phyloP scores from a whole-genome alignment of 495 filamentous ascomycete genomes.

The Rhizodiscina lignyota region DNA sequence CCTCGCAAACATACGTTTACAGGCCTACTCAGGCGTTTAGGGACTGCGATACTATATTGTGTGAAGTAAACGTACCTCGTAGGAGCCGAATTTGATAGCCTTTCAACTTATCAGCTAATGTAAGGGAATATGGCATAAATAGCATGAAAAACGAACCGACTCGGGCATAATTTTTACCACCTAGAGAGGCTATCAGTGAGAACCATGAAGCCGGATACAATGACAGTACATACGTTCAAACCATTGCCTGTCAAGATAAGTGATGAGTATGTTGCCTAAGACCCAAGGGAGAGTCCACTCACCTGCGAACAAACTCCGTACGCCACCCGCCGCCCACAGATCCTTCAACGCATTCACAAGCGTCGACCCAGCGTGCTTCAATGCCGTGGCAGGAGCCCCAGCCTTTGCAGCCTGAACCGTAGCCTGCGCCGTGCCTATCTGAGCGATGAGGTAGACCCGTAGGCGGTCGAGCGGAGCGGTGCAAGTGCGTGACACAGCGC shows the following conservation, averaged over 20 bases:
- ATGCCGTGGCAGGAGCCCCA: slow-evolving; percentile 48
- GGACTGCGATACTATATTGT: slow-evolving; percentile 1
- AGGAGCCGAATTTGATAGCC: slow-evolving; percentile 94
- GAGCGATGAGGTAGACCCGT: slow-evolving; percentile 93
- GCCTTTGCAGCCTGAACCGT: slow-evolving; percentile 51
- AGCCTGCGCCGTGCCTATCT: slow-evolving; percentile 46
- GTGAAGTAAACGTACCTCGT: slow-evolving; percentile 40
- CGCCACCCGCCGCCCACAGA: slow-evolving; percentile 74
- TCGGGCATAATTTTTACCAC: slow-evolving; percentile 96
- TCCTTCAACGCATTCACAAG: slow-evolving; percentile 54
- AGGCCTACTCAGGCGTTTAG: slow-evolving; percentile 36
- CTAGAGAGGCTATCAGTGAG: no score
- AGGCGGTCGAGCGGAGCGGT: slow-evolving; percentile 93
- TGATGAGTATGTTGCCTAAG: neutral
- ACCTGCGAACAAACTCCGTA: slow-evolving; percentile 92
- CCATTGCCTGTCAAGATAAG: slow-evolving; percentile 64
- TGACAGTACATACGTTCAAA: no score
- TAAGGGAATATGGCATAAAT: no score
- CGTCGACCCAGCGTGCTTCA: slow-evolving; percentile 48
- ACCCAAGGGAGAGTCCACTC: slow-evolving; percentile 15
- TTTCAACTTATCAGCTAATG: no score
- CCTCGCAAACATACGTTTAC: slow-evolving; percentile 71
- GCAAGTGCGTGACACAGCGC: slow-evolving; percentile 78
- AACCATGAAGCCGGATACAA: no score
- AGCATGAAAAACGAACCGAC: no score